These are phyloP conservation scores for Globisporangium uncinulatum DNA, from an alignment of 352 stramenopile species.

Conservation along the genomic window DNA sequence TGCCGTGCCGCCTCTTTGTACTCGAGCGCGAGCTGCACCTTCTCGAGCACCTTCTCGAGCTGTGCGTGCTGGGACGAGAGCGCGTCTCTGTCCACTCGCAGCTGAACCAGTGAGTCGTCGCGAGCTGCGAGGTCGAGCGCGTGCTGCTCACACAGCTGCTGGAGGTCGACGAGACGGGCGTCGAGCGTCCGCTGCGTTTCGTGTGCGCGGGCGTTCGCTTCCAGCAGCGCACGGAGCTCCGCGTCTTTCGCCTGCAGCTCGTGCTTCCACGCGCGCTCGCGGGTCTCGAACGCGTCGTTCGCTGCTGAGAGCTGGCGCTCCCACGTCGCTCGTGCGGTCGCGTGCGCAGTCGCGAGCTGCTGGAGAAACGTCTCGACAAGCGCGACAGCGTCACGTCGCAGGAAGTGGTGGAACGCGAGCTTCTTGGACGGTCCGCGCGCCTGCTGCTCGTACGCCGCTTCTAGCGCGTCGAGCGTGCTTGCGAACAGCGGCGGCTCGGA, in stretches of 20 bases:
- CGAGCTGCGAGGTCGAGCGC: conserved; percentile 20
- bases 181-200: conserved; percentile 45
- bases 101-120: conserved; percentile 25
- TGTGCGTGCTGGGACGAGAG: conserved; percentile 19
- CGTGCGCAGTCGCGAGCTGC: conserved; percentile 25
- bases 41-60: conserved; percentile 49
- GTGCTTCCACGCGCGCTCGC: conserved; percentile 39
- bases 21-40: conserved; percentile 38
- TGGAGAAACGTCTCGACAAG: conserved; percentile 52
- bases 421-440: conserved; percentile 68
- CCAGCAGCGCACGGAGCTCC: conserved; percentile 36
- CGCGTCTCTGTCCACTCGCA: conserved; percentile 26
- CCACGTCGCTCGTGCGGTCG: conserved; percentile 18
- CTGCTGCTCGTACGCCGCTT: conserved; percentile 47
- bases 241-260: conserved; percentile 39
- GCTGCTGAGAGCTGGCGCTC: conserved; percentile 24
- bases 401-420: conserved; percentile 59
- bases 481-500: conserved; percentile 13
- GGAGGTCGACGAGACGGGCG: conserved; percentile 34
- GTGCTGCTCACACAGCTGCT: conserved; percentile 32
- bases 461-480: conserved; percentile 40
- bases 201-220: conserved; percentile 41
- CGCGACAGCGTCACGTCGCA: conserved; percentile 38
- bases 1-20: conserved; percentile 33
- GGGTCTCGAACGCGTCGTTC: conserved; percentile 27